Base-by-base conservation (phyloP, 768 basidiomycete genomes). In the Russula virescens region DNA sequence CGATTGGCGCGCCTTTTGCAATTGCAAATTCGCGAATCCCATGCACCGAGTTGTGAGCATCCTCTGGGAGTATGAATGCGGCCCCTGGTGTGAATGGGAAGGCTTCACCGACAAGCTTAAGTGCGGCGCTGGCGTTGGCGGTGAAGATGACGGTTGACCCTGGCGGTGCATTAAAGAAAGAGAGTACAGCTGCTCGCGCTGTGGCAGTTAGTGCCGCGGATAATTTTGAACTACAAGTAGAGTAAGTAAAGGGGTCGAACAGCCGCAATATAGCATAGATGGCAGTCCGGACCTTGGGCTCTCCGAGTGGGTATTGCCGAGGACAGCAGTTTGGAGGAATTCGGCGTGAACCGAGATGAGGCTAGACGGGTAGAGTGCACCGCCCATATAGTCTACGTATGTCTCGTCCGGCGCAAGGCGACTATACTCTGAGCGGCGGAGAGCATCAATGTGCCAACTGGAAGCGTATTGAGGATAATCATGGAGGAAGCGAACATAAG, bases 361-460 rank as follows among this genome's bases (percentile, higher is more conserved):
- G 67, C 84, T 87, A 68, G 89, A 87, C 13, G 91, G 91, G 66
- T 89, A 90, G 38, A 92, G 76, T 0, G 88, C 82, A 25, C 88
- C 89, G 34, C 91, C 91, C 88, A 92, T 92, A 66, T 88, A 92
- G 69, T 93, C 91, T 63, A 91, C 86, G 62, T 92, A 92, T 10
- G 85, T 87, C 75, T 91, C 88, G 7, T 83, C 83, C 10, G 76
- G 75, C 14, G 79, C 80, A 63, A 66, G 56, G 14, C 65, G 65
- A 11, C 47, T 50, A 23, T 81, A 88, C 71, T 90, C 87, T 0
- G 79, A 83, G 65, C 80, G 77, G 52, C 87, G 82, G 18, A 89
- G 79, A 0, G 81, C 78, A 68, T 90, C 88, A 58, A 90, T 71
- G 60, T 85, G 85, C 84, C 86, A 87, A 8, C 88, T 89, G 18